Conservation (phyloP, 2,329 filamentous ascomycete species). For the Colletotrichum truncatum region DNA sequence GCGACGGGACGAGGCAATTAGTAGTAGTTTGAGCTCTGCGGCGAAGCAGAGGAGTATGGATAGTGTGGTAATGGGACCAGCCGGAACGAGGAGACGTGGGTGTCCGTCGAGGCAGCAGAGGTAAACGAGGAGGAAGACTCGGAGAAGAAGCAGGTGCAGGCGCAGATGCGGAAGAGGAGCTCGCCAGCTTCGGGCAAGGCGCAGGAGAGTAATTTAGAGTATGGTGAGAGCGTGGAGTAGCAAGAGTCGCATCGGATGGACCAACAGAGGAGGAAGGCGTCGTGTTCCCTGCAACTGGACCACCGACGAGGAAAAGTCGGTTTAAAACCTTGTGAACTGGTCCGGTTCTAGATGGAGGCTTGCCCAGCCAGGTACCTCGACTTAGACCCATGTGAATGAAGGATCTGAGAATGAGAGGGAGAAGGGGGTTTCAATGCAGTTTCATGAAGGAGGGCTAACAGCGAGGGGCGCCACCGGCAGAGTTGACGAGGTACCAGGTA, state of each 20-base stretch:
- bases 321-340: constrained; percentile 38
- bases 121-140: constrained; percentile 2
- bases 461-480: constrained; percentile 11
- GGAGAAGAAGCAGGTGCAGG: background rate
- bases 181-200: constrained; percentile 21
- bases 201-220: constrained; percentile 28
- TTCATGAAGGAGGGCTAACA: constrained; percentile 23
- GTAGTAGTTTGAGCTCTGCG: constrained; percentile 26
- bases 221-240: constrained; percentile 28
- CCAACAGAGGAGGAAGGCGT: constrained; percentile 25
- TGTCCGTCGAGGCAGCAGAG: background rate
- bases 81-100: constrained; percentile 9
- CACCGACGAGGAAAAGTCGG: constrained; percentile 45
- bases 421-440: constrained; percentile 28
- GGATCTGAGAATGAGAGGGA: constrained; percentile 28
- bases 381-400: constrained; percentile 26
- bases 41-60: constrained; percentile 21
- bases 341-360: constrained; percentile 21
- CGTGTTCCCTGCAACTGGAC: constrained; percentile 26
- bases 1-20: constrained; percentile 29
- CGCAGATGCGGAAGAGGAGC: background rate
- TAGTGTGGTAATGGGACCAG: constrained; percentile 27
- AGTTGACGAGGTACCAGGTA: constrained; percentile 20
- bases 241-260: constrained; percentile 26
- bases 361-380: constrained; percentile 26